These are phyloP conservation scores for Trametes gibbosa DNA, from an alignment of 768 basidiomycete species.

Conservation along the genomic window DNA sequence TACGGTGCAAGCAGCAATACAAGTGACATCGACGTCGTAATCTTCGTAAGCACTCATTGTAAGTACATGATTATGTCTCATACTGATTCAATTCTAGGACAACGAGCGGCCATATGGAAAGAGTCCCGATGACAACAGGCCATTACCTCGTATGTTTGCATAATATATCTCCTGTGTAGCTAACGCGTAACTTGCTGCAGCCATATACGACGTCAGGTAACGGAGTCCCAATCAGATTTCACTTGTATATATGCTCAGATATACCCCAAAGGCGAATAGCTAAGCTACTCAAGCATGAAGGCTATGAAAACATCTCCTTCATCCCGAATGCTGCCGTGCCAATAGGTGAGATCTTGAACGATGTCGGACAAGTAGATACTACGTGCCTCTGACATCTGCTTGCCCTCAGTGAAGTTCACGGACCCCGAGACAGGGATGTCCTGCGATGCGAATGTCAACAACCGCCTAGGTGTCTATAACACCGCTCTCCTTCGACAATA, in stretches of 20 bases:
- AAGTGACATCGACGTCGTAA: constrained; percentile 53
- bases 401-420: constrained; percentile 46
- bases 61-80: neutral
- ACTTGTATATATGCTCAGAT: neutral
- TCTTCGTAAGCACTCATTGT: constrained; percentile 39
- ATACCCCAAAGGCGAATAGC: constrained; percentile 29
- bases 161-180: too few species aligned
- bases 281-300: constrained; percentile 27
- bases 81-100: constrained; percentile 34
- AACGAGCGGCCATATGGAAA: constrained; percentile 29
- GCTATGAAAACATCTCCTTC: constrained; percentile 32
- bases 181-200: constrained; percentile 16
- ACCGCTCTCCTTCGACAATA: constrained; percentile 52
- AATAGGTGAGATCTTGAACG: constrained; percentile 28
- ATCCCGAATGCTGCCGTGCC: constrained; percentile 35
- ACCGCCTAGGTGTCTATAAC: constrained; percentile 52
- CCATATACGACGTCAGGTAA: constrained; percentile 33
- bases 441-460: constrained; percentile 63
- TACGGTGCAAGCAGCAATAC: constrained; percentile 41
- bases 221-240: neutral
- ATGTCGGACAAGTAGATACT: neutral
- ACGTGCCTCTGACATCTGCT: neutral
- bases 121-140: constrained; percentile 22
- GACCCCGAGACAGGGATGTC: constrained; percentile 41
- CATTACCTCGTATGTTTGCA: constrained; percentile 29